Conservation (phyloP, 2,329 filamentous ascomycete species). For the Ascosphaera aggregata region DNA sequence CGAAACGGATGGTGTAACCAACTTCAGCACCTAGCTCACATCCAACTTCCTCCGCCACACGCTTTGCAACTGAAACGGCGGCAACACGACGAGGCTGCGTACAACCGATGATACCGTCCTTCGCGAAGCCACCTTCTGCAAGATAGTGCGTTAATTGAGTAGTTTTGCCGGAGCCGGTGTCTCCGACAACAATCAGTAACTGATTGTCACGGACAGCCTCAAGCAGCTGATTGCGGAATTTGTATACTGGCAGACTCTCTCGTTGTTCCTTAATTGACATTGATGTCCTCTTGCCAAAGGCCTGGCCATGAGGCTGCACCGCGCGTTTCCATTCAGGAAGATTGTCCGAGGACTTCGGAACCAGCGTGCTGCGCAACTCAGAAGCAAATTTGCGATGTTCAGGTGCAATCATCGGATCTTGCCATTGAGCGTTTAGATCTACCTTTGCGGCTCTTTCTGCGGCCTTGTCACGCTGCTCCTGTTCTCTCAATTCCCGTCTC, state of each 20-base stretch:
- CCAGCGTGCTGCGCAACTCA: conserved; percentile 49
- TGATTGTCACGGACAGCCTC: conserved; percentile 75
- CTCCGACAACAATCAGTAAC: conserved; percentile 82
- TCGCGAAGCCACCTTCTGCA: conserved; percentile 79
- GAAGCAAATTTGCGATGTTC: conserved; percentile 74
- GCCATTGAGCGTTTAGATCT: conserved; percentile 77
- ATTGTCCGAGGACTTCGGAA: conserved; percentile 35
- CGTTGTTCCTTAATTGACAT: conserved; percentile 92
- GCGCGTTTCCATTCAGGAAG: conserved; percentile 86
- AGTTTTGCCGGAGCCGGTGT: conserved; percentile 94
- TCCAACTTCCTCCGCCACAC: conserved; percentile 97
- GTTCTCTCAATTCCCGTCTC: conserved; percentile 64
- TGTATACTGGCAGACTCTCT: conserved; percentile 70
- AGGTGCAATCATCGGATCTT: conserved; percentile 81
- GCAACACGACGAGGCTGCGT: conserved; percentile 92
- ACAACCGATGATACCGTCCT: conserved; percentile 82
- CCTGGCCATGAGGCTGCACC: conserved; percentile 54
- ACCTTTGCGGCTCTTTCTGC: conserved; percentile 55
- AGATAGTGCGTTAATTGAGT: conserved; percentile 95
- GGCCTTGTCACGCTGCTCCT: conserved; percentile 58
- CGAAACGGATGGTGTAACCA: conserved; percentile 93
- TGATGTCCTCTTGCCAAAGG: conserved; percentile 64
- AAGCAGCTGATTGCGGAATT: conserved; percentile 68
- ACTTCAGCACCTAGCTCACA: conserved; percentile 69
- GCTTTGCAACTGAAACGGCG: conserved; percentile 96